phyloP scores from a whole-genome alignment of 495 filamentous ascomycete genomes.

The Penicillium cinerascens region DNA sequence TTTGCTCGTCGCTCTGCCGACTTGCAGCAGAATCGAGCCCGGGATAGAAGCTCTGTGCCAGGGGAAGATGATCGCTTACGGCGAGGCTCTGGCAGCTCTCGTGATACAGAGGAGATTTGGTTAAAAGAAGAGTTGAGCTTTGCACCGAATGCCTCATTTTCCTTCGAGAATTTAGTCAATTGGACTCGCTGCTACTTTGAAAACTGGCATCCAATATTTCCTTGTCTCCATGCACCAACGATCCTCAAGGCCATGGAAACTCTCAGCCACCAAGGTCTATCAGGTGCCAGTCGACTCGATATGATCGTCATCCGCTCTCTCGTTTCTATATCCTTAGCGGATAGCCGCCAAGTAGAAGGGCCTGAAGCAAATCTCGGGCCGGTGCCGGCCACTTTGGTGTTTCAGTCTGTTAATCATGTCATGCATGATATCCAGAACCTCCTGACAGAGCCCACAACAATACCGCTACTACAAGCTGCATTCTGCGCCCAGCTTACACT shows the following conservation, averaged over 20 bases:
- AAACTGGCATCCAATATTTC: conserved; percentile 48
- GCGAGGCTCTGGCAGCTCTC: conserved; percentile 5
- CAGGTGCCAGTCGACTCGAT: conserved; percentile 22
- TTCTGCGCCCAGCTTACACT: conserved; percentile 46
- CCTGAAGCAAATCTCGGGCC: conserved; percentile 12
- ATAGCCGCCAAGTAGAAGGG: conserved; percentile 24
- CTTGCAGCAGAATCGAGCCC: conserved; percentile 22
- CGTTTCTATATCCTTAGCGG: conserved; percentile 41
- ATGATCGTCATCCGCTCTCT: conserved; percentile 43
- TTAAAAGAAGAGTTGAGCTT: conserved; percentile 24
- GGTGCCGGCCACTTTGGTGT: conserved; percentile 34
- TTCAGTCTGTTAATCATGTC: conserved; percentile 34
- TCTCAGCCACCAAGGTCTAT: conserved; percentile 21
- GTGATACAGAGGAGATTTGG: conserved; percentile 27
- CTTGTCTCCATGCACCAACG: conserved; percentile 42
- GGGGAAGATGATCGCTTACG: conserved; percentile 46
- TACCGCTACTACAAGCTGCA: conserved; percentile 40
- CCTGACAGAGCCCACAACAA: conserved; percentile 35
- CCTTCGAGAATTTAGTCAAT: conserved; percentile 34
- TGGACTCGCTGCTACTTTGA: conserved; percentile 47
- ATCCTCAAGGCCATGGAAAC: conserved; percentile 37
- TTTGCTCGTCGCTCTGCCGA: conserved; percentile 40
- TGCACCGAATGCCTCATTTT: conserved; percentile 4
- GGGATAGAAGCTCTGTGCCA: conserved; percentile 37
- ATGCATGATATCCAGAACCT: conserved; percentile 35